Evolutionary conservation across 2,329 filamentous ascomycete species (phyloP), one percentile per base, ranked within the genome.

Genomic region (Cryphonectria japonica): DNA sequence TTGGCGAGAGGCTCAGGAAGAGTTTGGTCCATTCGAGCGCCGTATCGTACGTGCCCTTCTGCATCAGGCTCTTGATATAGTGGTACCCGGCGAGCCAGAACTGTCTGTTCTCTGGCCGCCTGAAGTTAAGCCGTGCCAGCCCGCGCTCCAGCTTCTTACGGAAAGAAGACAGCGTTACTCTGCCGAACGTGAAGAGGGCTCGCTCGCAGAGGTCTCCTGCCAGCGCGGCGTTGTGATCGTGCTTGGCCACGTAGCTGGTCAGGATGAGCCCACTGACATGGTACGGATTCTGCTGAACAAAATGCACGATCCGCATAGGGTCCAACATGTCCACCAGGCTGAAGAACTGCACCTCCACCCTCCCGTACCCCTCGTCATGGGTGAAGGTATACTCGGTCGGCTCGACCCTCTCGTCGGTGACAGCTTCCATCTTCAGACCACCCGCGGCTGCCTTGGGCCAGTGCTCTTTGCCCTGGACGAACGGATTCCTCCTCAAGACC

Each of bases 201-300:
- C 96, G 89, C 82, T 98, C 95, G 68, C 97, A 89, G 1, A 98
- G 87, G 76, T 98, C 95, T 3, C 93, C 92, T 0, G 95, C 91
- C 4, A 96, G 88, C 0, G 95, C 89, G 79, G 94, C 91, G 78
- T 98, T 96, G 68, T 94, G 90, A 78, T 98, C 94, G 75, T 97
- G 93, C 79, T 96, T 95, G 16, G 94, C 94, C 66, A 98, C 92
- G 78, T 94, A 93, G 73, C 93, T 97, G 39, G 97, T 94, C 79
- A 98, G 95, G 32, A 98, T 89, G n/a, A 98, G 87, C 2, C 93
- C 95, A 1, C 94, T 96, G 75, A 98, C 92, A 78, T 98, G 95
- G 79, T 98, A 98, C 3, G 95, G 93, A 76, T 94, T 90, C 75
- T 86, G 85, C 73, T 89, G 87, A 2, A 98, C 84, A 67, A 96